Conservation (phyloP, 148 eudicot species). For the Arctostaphylos glauca region DNA sequence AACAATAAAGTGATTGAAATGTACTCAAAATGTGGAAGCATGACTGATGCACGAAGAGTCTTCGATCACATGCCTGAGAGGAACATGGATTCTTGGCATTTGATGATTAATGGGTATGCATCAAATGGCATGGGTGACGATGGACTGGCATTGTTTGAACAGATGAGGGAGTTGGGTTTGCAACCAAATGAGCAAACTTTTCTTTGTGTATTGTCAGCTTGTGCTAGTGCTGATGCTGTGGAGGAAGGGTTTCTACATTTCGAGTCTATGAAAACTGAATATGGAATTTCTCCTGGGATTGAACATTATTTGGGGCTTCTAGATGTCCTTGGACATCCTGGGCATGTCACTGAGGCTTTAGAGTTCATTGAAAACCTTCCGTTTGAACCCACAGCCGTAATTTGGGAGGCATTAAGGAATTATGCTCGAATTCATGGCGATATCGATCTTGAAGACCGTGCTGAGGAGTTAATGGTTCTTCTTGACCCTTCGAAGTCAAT, state of each 20-base stretch:
- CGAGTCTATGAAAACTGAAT: conserved; percentile 61
- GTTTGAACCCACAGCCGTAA: conserved; percentile 49
- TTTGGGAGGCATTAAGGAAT: conserved; percentile 81
- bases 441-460: conserved; percentile 79
- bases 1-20: conserved; percentile 53
- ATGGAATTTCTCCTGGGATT: conserved; percentile 58
- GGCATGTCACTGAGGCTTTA: conserved; percentile 66
- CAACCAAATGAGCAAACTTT: conserved; percentile 61
- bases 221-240: conserved; percentile 83
- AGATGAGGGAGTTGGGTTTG: conserved; percentile 51
- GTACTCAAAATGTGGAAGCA: conserved; percentile 54
- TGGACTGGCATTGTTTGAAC: conserved; percentile 47
- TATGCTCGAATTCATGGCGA: conserved; percentile 88
- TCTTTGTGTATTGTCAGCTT: conserved; percentile 61
- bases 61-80: conserved; percentile 65
- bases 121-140: conserved; percentile 54
- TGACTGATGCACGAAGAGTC: conserved; percentile 58
- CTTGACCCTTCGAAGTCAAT: conserved; percentile 68
- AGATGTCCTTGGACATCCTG: conserved; percentile 72
- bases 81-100: conserved; percentile 57
- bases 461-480: conserved; percentile 59
- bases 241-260: conserved; percentile 78
- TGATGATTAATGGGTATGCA: conserved; percentile 57
- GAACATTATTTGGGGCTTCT: conserved; percentile 77
- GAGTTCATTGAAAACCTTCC: conserved; percentile 66